These are phyloP conservation scores for Fusarium metavorans DNA, from an alignment of 2,329 filamentous ascomycete species.

Conservation along the genomic window DNA sequence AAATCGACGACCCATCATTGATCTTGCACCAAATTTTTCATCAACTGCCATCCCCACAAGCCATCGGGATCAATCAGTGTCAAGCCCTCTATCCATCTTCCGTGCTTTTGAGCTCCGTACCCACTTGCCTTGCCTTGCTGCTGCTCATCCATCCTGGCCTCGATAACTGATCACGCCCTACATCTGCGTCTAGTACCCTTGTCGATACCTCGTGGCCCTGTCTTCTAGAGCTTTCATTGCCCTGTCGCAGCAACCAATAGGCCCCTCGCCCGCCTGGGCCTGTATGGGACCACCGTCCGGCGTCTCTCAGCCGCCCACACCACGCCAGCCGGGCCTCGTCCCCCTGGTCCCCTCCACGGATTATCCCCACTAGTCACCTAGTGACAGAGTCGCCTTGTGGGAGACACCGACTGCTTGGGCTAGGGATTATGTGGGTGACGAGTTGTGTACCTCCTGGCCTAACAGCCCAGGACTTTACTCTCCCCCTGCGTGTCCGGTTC, in stretches of 20 bases:
- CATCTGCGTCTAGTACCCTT: conserved; percentile 19
- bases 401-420: conserved; percentile 4
- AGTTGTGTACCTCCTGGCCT: conserved; percentile 7
- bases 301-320: conserved; percentile 41
- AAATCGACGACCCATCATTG: conserved; percentile 5
- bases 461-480: conserved; percentile 5
- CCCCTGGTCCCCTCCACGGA: conserved; percentile 25
- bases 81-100: not conserved
- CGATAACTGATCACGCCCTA: not conserved
- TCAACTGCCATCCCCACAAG: not conserved
- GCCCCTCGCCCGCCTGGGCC: conserved; percentile 27
- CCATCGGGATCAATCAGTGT: not conserved
- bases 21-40: not conserved
- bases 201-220: conserved; percentile 27
- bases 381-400: conserved; percentile 5
- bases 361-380: conserved; percentile 11
- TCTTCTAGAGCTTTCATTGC: conserved; percentile 24
- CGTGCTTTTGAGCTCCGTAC: not conserved
- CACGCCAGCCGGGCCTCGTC: conserved; percentile 26
- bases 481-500: conserved; percentile 2
- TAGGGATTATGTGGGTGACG: not conserved
- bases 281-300: conserved; percentile 39
- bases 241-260: conserved; percentile 33
- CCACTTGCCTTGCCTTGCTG: not conserved
- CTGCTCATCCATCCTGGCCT: not conserved